Evolutionary conservation across 2,329 filamentous ascomycete genomes (phyloP), one percentile per base, ranked within the genome.

Genomic region (Coniochaeta pulveracea): DNA sequence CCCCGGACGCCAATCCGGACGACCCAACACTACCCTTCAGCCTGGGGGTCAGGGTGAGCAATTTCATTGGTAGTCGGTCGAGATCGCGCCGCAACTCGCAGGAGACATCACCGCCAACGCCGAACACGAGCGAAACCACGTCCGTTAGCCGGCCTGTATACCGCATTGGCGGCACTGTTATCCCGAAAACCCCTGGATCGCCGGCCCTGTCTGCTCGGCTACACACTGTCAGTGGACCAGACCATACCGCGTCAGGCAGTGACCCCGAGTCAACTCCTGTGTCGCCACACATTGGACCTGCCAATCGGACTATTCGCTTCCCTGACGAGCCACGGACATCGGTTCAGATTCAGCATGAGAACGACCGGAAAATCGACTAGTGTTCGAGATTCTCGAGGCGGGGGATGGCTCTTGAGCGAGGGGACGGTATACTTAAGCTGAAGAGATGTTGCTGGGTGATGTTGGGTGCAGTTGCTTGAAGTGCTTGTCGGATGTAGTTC

Each of bases 281-380:
- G 14, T 23, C 21, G 21, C 8, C 17, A 18, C 27, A 6, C 10
- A 4, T 14, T 12, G 28, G 28, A 15, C 17, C 18, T 10, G 42
- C 45, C 12, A 43, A 45, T 19, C 54, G 62, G 38, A 58, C 55
- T 11, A 61, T 67, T 38, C 56, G 60, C 4, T 65, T 66, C 35
- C 58, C 60, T 4, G 62, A 64, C 40, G 63, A 62, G 37, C 30
- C 39, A 26, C 25, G 21, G 21, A 30, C 22, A 15, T 26, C 23
- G 16, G 19, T 10, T 19, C 30, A 33, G 30, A 18, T 3, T 8
- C 19, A 33, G n/a, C 22, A n/a, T n/a, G n/a, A n/a, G n/a, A n/a
- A n/a, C n/a, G n/a, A n/a, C n/a, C n/a, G n/a, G n/a, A n/a, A n/a
- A n/a, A n/a, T n/a, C n/a, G n/a, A n/a, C n/a, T n/a, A n/a, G n/a